Evolutionary conservation across 2,329 filamentous ascomycete genomes (phyloP), one percentile per base, ranked within the genome.

Genomic region (Penicillium sp.): DNA sequence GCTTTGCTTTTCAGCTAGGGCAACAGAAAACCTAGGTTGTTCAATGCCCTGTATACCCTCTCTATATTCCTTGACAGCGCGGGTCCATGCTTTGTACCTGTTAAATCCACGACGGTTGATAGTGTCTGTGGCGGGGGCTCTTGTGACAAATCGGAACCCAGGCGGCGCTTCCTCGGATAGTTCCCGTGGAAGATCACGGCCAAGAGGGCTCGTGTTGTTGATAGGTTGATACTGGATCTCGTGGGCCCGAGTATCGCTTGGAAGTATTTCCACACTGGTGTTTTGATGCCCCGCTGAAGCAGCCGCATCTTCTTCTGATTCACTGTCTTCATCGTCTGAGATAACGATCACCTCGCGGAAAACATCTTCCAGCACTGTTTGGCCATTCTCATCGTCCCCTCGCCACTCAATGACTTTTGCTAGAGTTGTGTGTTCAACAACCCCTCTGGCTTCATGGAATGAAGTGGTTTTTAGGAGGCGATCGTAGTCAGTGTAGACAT

Each of bases 301-400:
- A 9, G 63, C 60, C 33, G 66, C 62, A 49, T 73, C 75, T 50
- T 77, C 71, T 53, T 77, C 76, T 27, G 70, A 70, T 43, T 78
- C 75, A 50, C 75, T 75, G 43, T 84, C 81, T 52, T 86, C 82
- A 63, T 85, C 83, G 65, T 86, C 83, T 52, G 84, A 84, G 54
- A 87, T 82, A 52, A 87, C 81, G 63, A 87, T 86, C 57, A 86
- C 82, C 70, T 87, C 85, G 49, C 83, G 81, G 52, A 87, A 83
- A 31, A 85, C 82, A 63, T 87, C 84, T 66, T 87, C 84, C 23
- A 86, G 74, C 51, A 83, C 82, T 43, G 76, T 75, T 50, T 75
- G 75, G 67, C 68, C 80, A 73, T 70, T 79, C 59, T 83, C 81
- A 65, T 82, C 78, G 68, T 87, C 83, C 46, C 84, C 85, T 57